phyloP scores from a whole-genome alignment of 192 early-diverging fungal species.

The Coemansia sp. region DNA sequence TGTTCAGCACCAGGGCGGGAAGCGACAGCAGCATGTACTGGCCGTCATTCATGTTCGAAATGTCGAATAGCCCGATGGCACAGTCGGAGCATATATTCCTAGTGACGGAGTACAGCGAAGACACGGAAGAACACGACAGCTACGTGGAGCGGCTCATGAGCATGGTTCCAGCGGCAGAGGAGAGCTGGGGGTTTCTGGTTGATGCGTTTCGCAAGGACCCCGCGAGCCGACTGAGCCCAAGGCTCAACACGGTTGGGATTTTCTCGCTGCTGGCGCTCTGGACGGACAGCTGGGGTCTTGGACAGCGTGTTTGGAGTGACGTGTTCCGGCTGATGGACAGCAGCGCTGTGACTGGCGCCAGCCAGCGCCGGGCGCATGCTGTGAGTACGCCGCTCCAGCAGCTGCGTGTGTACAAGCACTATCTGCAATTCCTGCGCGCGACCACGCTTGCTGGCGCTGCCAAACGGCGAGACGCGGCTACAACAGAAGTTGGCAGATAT shows the following conservation, averaged over 20 bases:
- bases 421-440: slow-evolving; percentile 24
- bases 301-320: slow-evolving; percentile 40
- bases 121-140: neutral
- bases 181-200: slow-evolving; percentile 36
- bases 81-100: neutral
- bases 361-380: neutral
- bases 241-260: slow-evolving; percentile 35
- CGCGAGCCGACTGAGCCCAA: slow-evolving; percentile 13
- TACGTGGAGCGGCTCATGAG: neutral
- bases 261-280: slow-evolving; percentile 27
- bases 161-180: slow-evolving; percentile 10
- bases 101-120: neutral
- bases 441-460: slow-evolving; percentile 6
- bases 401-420: slow-evolving; percentile 43
- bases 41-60: slow-evolving; percentile 46
- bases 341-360: neutral
- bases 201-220: neutral
- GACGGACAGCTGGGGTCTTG: slow-evolving; percentile 31
- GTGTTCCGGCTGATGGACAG: slow-evolving; percentile 21
- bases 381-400: slow-evolving; percentile 14
- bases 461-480: neutral
- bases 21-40: slow-evolving; percentile 20
- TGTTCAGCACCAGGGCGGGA: neutral
- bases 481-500: neutral
- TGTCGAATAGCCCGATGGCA: slow-evolving; percentile 23